These are phyloP conservation scores for Brassica cretica DNA, from an alignment of 345 rosid species.

Conservation along the genomic window DNA sequence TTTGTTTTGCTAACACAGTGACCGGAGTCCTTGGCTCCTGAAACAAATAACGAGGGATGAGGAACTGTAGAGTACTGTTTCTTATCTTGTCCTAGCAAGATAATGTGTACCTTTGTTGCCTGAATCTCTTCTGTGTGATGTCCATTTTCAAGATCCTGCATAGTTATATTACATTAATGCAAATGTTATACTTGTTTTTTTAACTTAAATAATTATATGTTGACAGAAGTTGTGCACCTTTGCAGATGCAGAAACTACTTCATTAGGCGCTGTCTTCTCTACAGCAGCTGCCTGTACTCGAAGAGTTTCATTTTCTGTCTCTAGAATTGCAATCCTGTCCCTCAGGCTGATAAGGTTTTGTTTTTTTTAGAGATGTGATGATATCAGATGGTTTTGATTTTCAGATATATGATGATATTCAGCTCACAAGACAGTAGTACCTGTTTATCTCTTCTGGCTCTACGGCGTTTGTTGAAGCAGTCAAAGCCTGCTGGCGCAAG, in stretches of 20 bases:
- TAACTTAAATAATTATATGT: neutral
- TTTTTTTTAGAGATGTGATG: neutral
- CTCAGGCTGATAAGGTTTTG: constrained; percentile 43
- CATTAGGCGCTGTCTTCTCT: constrained; percentile 41
- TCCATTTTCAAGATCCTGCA: constrained; percentile 52
- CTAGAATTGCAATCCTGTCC: constrained; percentile 46
- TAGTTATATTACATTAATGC: constrained; percentile 19
- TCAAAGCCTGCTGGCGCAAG: constrained; percentile 67
- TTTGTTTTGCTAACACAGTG: constrained; percentile 50
- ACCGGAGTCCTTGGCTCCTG: constrained; percentile 46
- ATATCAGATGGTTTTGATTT: neutral
- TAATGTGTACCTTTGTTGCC: constrained; percentile 43
- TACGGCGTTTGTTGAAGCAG: constrained; percentile 44
- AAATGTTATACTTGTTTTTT: neutral
- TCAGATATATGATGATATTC: constrained; percentile 11
- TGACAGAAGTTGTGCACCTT: constrained; percentile 40
- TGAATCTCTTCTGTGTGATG: constrained; percentile 44
- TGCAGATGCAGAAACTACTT: constrained; percentile 29
- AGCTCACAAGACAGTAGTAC: constrained; percentile 31
- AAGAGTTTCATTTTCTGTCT: constrained; percentile 56
- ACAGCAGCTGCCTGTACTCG: constrained; percentile 34
- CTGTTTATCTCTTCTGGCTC: constrained; percentile 46
- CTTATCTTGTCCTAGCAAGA: constrained; percentile 7
- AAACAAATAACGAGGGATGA: constrained; percentile 27
- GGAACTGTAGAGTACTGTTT: constrained; percentile 21